Evolutionary conservation across 768 basidiomycete species (phyloP), one percentile per base, ranked within the genome.

Genomic region (Mrakia gelida): DNA sequence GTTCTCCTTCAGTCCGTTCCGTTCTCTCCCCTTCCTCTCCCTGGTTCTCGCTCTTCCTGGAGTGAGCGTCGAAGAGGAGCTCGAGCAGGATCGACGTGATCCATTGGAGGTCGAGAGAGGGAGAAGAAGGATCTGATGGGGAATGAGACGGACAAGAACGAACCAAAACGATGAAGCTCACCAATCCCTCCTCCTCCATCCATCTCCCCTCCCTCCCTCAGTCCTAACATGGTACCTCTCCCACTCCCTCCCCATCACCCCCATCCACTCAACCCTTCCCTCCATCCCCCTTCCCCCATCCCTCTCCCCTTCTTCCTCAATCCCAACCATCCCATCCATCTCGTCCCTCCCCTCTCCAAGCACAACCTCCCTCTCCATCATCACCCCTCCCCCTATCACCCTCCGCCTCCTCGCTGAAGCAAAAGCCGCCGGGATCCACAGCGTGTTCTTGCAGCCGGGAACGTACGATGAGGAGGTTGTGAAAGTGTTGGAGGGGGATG

Each of bases 341-440:
- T 28, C 30, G 0, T 88, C 90, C 45, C 88, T 94, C 38, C 81
- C 88, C 16, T 84, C 84, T 21, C 92, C 92, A 2, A 83, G 86
- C 1, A 85, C 89, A 80, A 95, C 93, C 0, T 90, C 91, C 15
- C 86, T 94, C 78, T 91, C 91, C 82, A 88, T 95, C 80, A 87
- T 94, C 81, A 94, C 93, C 0, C 90, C 91, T 34, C 88, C 91
- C 26, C 89, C 89, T 86, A 92, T 90, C 79, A 75, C 77, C n/a
- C 63, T 78, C 30, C 3, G 16, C 5, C 43, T 78, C 28, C 72
- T 78, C 34, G 30, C 21, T 3, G 73, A 74, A 26, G 78, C 78
- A 8, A 32, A 41, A 26, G 2, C 4, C 3, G 43, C 54, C 18
- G 78, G 70, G 30, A 54, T 79, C 4, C 34, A 54, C 30, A 52